Evolutionary conservation across 495 filamentous ascomycete species (phyloP).

Genomic region (Sabuloglossum arenarium): DNA sequence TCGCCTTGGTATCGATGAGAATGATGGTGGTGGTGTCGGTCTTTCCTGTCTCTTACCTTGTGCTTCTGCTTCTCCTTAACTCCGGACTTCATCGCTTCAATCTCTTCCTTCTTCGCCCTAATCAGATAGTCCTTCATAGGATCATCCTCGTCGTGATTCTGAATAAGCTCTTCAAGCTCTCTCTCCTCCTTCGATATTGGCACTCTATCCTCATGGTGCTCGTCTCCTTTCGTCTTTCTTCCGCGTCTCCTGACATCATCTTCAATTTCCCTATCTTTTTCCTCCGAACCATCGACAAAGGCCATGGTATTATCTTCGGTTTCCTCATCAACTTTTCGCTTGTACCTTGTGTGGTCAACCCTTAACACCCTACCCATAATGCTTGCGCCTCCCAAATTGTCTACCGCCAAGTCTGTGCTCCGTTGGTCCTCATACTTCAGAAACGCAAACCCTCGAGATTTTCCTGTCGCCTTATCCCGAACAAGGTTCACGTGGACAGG

Average conservation of each 20-base stretch:
- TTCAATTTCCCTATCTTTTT: constrained; percentile 19
- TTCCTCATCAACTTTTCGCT: constrained; percentile 69
- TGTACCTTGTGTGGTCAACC: constrained; percentile 87
- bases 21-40: constrained; percentile 23
- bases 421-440: constrained; percentile 98
- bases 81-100: constrained; percentile 39
- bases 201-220: constrained; percentile 18
- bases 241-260: not conserved
- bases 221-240: constrained; percentile 16
- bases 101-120: constrained; percentile 73
- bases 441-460: constrained; percentile 82
- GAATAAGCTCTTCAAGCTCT: constrained; percentile 54
- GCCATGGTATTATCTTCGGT: constrained; percentile 28
- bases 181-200: constrained; percentile 44
- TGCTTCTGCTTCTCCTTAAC: constrained; percentile 13
- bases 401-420: constrained; percentile 84
- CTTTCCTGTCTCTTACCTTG: constrained; percentile 6
- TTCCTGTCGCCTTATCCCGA: constrained; percentile 89
- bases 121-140: constrained; percentile 89
- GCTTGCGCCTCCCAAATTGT: constrained; percentile 75
- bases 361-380: constrained; percentile 62
- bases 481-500: constrained; percentile 76
- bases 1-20: constrained; percentile 6
- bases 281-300: constrained; percentile 6
- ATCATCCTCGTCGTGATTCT: constrained; percentile 81